Base-by-base conservation (phyloP, 257 asterid genomes). In the Eustoma russellianum region DNA sequence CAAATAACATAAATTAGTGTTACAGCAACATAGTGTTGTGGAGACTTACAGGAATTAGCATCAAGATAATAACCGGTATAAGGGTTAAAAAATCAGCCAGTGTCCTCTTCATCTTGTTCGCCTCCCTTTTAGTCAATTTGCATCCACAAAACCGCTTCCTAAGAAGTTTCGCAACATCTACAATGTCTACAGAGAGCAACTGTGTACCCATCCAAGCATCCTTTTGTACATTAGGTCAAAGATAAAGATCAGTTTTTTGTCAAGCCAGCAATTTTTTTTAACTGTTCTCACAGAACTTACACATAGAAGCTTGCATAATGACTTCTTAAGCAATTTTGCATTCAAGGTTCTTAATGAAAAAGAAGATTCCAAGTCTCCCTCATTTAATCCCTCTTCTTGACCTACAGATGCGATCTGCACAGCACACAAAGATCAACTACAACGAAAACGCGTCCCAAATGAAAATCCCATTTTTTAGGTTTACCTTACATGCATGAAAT, bases 201-300 rank as follows among this genome's bases (percentile, higher is more conserved):
- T 70, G 85, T 41, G 93, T 81, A 8, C 96, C 96, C 82, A 84
- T 83, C 94, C 83, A 83, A 5, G 72, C 61, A 65, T 82, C 79
- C 96, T 87, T 44, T 35, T 16, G 18, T 16, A 43, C 58, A 50
- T 1, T 38, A 35, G 12, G 24, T 35, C 34, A 34, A 17, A n/a
- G 41, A 59, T 57, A 48, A 52, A 46, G 2, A 24, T 24, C 30
- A 24, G 30, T 24, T 24, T 24, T 24, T 24, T 4, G 3, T 2
- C 12, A 38, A 38, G 43, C 43, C 43, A 38, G 7, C 43, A 38
- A 38, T 7, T 2, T 3, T 8, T 3, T 24, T 24, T 16, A 30
- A 33, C 34, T 28, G 54, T 53, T 73, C 94, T 83, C 73, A 83
- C 94, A 18, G 54, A 50, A 69, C 74, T 78, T 35, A 76, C 77